Evolutionary conservation across 768 basidiomycete species (phyloP), one percentile per base, ranked within the genome.

Genomic region (Heimioporus sp.): DNA sequence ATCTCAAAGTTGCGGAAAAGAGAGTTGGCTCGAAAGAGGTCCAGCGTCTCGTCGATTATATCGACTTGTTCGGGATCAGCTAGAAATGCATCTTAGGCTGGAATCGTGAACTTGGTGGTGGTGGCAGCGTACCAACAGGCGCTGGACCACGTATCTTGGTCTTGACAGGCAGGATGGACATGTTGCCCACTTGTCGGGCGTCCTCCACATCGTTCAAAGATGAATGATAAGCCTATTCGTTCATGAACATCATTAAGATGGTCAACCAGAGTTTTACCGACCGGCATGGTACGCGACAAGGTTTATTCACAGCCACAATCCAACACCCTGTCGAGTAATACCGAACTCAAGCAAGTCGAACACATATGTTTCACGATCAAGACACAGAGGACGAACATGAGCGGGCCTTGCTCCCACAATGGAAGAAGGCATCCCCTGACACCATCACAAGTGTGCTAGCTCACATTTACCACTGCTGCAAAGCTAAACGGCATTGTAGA

Each of bases 1-100:
- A 99, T 98, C 77, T 99, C 97, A 63, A 98, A 99, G 75, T 98
- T 98, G 65, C 97, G 88, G 75, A 99, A 99, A 54, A 99, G 87
- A 35, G 95, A 97, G 73, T 99, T 99, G 65, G 96, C 95, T 49
- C 97, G 90, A 75, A 99, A 99, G 54, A 98, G 84, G 73, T 96
- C 91, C 42, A 99, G 77, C 2, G 93, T 87, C 73, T 99, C 97
- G 72, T 98, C 95, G 58, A 98, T 81, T 61, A 98, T 93, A 70
- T 99, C 97, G 24, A 83, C 80, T 54, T 84, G 74, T 10, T 82
- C 80, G 2, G 83, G 78, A 67, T 96, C 92, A 50, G 87, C 95
- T 95, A 66, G 28, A 51, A 49, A 53, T 31, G 34, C 31, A 53
- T 38, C 43, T 60, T 35, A 53, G 47, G 53, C 53, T 47, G 52